phyloP scores from a whole-genome alignment of 352 stramenopile species.

The Thraustochytrium sp. region DNA sequence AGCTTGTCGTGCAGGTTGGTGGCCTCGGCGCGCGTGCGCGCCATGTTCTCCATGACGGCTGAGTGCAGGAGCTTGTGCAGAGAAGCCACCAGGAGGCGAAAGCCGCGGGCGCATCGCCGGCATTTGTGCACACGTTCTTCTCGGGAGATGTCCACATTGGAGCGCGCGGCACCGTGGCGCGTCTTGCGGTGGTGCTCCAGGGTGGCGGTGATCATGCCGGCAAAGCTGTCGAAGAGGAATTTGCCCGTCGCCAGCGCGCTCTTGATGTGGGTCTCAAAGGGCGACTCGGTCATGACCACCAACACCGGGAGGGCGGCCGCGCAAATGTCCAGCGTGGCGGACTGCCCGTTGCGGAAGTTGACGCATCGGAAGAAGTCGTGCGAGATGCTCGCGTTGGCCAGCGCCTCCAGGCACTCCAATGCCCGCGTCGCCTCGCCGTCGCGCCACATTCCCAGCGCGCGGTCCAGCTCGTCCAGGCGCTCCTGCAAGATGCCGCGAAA shows the following conservation, averaged over 20 bases:
- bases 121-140: constrained; percentile 29
- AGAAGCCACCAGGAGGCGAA: not conserved
- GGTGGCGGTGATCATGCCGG: not conserved
- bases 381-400: not conserved
- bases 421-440: not conserved
- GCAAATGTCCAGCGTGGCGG: constrained; percentile 8
- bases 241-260: not conserved
- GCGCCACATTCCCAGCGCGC: not conserved
- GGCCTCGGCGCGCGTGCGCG: not conserved
- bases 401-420: not conserved
- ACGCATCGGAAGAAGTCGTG: constrained; percentile 27
- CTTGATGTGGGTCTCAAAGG: constrained; percentile 15
- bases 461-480: not conserved
- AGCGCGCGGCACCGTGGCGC: not conserved
- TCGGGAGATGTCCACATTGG: constrained; percentile 23
- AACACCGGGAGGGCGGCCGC: not conserved
- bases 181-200: not conserved
- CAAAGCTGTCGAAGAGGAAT: constrained; percentile 38
- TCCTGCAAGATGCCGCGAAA: not conserved
- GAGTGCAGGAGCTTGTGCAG: not conserved
- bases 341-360: constrained; percentile 18
- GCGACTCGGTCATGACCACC: not conserved
- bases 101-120: not conserved
- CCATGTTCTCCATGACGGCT: not conserved
- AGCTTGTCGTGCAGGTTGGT: not conserved